These are phyloP conservation scores for Tolypocladium nubicola DNA, from an alignment of 2,329 filamentous ascomycete species.

Conservation along the genomic window DNA sequence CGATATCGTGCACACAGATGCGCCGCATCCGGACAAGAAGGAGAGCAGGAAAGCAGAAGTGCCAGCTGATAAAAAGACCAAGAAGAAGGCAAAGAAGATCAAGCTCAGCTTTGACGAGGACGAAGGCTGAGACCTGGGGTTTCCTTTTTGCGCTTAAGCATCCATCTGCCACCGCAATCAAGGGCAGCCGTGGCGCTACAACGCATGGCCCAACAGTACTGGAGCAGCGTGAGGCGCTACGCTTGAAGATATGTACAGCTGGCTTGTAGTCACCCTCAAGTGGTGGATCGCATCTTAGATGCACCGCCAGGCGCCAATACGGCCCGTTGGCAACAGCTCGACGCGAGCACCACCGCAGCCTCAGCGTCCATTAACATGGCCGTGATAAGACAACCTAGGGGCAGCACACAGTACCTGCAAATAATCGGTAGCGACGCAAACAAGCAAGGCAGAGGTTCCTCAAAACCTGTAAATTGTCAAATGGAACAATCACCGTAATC, in stretches of 20 bases:
- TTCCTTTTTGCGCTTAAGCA: neutral
- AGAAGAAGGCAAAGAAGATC: slow-evolving; percentile 52
- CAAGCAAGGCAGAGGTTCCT: slow-evolving; percentile 11
- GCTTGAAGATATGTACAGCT: neutral
- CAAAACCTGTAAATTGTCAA: slow-evolving; percentile 24
- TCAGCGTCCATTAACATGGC: neutral
- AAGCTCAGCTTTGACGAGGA: slow-evolving; percentile 59
- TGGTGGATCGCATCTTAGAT: neutral
- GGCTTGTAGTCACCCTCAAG: neutral
- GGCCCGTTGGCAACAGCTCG: neutral
- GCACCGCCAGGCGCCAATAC: neutral
- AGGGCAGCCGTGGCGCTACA: neutral
- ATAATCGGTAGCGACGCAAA: neutral
- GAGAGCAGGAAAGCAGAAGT: slow-evolving; percentile 7
- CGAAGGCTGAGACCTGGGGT: slow-evolving; percentile 26
- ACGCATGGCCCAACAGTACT: neutral
- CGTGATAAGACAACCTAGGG: neutral
- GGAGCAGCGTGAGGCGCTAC: neutral
- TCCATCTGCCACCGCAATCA: neutral
- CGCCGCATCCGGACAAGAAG: slow-evolving; percentile 5
- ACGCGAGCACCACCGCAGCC: neutral
- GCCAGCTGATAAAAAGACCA: slow-evolving; percentile 22
- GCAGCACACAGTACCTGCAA: neutral
- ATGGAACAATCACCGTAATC: slow-evolving; percentile 27
- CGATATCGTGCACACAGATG: slow-evolving; percentile 9